Base-by-base conservation (phyloP, 768 basidiomycete genomes). In the Ramaria rubella region DNA sequence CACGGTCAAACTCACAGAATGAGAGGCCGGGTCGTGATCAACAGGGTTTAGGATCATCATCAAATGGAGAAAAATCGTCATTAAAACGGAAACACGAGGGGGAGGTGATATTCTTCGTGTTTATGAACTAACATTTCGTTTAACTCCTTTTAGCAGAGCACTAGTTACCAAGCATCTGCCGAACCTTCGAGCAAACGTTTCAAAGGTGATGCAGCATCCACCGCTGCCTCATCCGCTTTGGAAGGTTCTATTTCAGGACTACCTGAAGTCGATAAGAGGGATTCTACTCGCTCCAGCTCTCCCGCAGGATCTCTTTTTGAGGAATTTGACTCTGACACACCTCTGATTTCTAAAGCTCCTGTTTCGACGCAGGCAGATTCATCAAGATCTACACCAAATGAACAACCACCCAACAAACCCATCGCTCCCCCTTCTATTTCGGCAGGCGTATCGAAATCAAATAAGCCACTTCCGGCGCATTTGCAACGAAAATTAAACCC, bases 391-490 rank as follows among this genome's bases (percentile, higher is more conserved):
- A 11, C 6, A 24, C 24, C 46, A 2, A 30, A 6, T 5, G 26
- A 48, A 30, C 29, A 19, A 26, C 46, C 17, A 24, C 29, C 12
- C 21, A 48, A 29, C 24, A 7, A 27, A 27, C 24, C 24, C 24
- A 26, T 17, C 40, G 7, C 40, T 42, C n/a, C 40, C n/a, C 40
- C 40, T 4, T 2, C 40, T 42, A 17, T 42, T n/a, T n/a, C 14
- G n/a, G 14, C 14, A n/a, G n/a, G n/a, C n/a, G n/a, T n/a, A 9
- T 42, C 17, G 40, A 42, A 17, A 2, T 42, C 40, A 29, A 30
- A 48, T 11, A 48, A 48, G 29, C 21, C 46, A 48, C 23, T 56
- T n/a, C 55, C 55, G 7, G 44, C 45, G 3, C 55, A 56, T 45
- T 17, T 27, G 23, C 40, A 31, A 27, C 23, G 55, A 19, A 56